Evolutionary conservation across 768 basidiomycete species (phyloP).

Genomic region (Pulveroboletus sp.): DNA sequence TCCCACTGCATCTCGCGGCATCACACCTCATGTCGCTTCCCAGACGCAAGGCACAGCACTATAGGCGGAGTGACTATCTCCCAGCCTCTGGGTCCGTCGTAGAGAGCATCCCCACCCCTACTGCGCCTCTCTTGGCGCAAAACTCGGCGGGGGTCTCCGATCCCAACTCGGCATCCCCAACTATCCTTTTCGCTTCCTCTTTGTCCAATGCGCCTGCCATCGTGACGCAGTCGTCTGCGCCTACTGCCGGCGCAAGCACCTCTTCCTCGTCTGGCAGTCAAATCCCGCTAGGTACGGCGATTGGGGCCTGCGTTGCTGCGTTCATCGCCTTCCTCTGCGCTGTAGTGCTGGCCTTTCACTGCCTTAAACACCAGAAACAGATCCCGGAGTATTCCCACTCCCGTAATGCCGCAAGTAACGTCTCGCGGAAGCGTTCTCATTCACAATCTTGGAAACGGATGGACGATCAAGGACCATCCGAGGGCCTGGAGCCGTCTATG

Average conservation of each 20-base stretch:
- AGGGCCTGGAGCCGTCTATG: conserved; percentile 37
- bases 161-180: background rate
- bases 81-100: conserved; percentile 23
- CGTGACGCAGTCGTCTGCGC: conserved; percentile 6
- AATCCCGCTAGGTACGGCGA: conserved; percentile 43
- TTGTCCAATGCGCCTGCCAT: background rate
- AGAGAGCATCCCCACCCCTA: conserved; percentile 23
- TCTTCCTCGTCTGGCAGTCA: conserved; percentile 13
- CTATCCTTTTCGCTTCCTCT: conserved; percentile 15
- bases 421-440: conserved; percentile 39
- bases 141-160: conserved; percentile 6
- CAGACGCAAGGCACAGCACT: conserved; percentile 4
- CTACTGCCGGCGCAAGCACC: conserved; percentile 4
- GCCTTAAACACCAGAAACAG: conserved; percentile 41
- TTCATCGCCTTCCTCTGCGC: conserved; percentile 46
- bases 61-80: conserved; percentile 10
- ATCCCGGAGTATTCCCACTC: conserved; percentile 22
- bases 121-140: conserved; percentile 21
- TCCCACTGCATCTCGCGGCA: background rate
- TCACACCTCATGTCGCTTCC: conserved; percentile 15
- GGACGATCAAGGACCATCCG: conserved; percentile 45
- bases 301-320: conserved; percentile 61
- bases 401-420: conserved; percentile 40
- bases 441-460: conserved; percentile 56
- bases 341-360: conserved; percentile 49